These are phyloP conservation scores for Catharanthus roseus DNA, from an alignment of 257 asterid genomes.

Conservation along the genomic window DNA sequence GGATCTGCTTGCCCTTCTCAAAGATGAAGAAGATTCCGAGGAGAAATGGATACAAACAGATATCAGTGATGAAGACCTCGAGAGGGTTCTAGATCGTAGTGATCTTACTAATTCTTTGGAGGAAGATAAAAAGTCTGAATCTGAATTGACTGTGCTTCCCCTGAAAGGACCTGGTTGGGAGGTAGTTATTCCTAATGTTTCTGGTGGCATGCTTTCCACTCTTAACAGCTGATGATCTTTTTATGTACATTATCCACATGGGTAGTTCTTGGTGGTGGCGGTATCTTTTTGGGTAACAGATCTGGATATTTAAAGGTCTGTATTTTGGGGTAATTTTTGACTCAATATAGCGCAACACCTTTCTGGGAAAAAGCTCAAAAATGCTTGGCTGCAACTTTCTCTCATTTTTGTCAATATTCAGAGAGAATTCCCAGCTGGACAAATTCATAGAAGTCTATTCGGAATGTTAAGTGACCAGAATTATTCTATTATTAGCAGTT, in stretches of 20 bases:
- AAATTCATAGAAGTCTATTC: not conserved
- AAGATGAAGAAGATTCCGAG: constrained; percentile 59
- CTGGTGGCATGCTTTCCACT: constrained; percentile 85
- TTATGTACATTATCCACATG: not conserved
- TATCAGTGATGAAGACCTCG: constrained; percentile 69
- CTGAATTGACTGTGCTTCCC: constrained; percentile 38
- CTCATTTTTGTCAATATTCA: constrained; percentile 16
- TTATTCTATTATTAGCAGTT: not conserved
- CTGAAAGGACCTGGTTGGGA: constrained; percentile 99
- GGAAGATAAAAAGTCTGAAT: constrained; percentile 15
- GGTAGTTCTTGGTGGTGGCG: not conserved
- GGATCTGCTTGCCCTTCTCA: constrained; percentile 73
- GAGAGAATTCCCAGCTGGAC: constrained; percentile 8
- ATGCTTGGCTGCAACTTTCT: constrained; percentile 3
- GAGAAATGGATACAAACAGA: constrained; percentile 85
- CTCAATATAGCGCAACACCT: not conserved
- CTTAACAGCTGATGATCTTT: constrained; percentile 47
- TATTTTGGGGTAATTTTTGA: constrained; percentile 2
- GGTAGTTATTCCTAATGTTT: constrained; percentile 69
- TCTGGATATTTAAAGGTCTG: not conserved
- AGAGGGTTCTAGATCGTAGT: constrained; percentile 70
- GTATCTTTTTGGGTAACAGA: constrained; percentile 11
- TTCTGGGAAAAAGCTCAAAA: not conserved
- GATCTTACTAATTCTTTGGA: constrained; percentile 39
- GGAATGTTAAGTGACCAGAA: not conserved